Base-by-base conservation (phyloP, 208 protist genomes). In the Crithidia fasciculata region DNA sequence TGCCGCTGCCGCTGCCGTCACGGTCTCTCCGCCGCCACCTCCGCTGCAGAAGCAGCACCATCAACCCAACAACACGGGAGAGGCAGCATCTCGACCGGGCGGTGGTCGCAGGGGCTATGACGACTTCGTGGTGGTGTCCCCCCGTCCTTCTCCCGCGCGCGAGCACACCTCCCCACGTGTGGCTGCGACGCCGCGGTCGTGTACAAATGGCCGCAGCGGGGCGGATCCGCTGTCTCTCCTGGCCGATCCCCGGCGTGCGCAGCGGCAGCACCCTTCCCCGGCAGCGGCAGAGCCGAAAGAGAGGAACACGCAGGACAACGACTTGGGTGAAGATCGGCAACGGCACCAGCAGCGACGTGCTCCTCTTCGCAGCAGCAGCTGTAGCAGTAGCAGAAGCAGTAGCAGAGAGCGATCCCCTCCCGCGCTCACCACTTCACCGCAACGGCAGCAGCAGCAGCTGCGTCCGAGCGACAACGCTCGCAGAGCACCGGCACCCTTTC, bases 171-270 rank as follows among this genome's bases (percentile, higher is more conserved):
- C 28, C 28, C 28, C 28, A 28, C 28, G 28, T 28, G 28, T 28
- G 28, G 28, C 28, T 28, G 28, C 28, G 28, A 28, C 28, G 28
- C 28, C 28, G 28, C 16, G 13, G 4, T 47, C 41, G 58, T 41
- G 3, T 41, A 9, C 18, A 5, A 50, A 12, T 28, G 41, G 55
- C 28, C 16, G 9, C 39, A 36, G 39, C 12, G 50, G 13, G 16
- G 13, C 36, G 15, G 50, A 69, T n/a, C 52, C 52, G 50, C 50
- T 69, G 4, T 59, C 63, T 10, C 4, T 36, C 16, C 40, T 69
- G 63, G 63, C 63, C 2, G 63, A 69, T 28, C 63, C 63, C 4
- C 63, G 63, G 0, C 63, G 63, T 10, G 39, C 19, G 4, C 63
- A 69, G 39, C 44, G 9, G 6, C 60, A 39, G 43, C 60, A 61